Base-by-base conservation (phyloP, 2,329 filamentous ascomycete species). In the Fusarium nygamai region DNA sequence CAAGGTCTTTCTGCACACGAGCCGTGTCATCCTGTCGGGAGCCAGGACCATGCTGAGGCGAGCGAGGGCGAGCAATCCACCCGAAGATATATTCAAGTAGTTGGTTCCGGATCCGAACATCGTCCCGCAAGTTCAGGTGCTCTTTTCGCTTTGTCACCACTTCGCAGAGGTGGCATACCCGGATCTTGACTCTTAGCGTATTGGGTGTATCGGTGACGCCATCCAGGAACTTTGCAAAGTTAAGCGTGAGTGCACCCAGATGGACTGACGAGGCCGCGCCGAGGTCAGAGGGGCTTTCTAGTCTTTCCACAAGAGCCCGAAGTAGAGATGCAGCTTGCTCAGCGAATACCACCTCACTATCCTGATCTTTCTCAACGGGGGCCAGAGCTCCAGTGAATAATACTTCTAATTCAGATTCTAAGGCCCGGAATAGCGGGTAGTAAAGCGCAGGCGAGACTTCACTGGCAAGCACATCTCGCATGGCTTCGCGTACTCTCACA, bases 81-180 rank as follows among this genome's bases (percentile, higher is more conserved):
- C 89, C 87, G 71, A 92, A 92, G 41, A 92, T 89, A 66, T 90
- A 90, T 78, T 92, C 91, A 17, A 93, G 83, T 20, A 93, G 83
- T 76, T 92, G 91, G 72, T 93, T 93, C 61, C 91, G 85, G 75
- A 92, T 91, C 34, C 90, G 88, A 44, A 93, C 89, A 78, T 93
- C 91, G 74, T 93, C 91, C 58, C 91, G 87, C 17, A 93, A 83
- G 74, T 92, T 93, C 47, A 93, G 82, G 58, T 92, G 88, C 76
- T 93, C 91, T 76, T 92, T 93, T 73, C 91, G 88, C 79, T 88
- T 89, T 19, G 88, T 91, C 39, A 93, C 88, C 8, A 88, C 87
- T 74, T 93, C 91, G 67, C 88, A 92, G 13, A 93, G 81, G 74
- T 92, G 90, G 76, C 91, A 93, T 46, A 92, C 89, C 75, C 91